Base-by-base conservation (phyloP, 164 flowering plant species). In the Hamamelis virginiana region DNA sequence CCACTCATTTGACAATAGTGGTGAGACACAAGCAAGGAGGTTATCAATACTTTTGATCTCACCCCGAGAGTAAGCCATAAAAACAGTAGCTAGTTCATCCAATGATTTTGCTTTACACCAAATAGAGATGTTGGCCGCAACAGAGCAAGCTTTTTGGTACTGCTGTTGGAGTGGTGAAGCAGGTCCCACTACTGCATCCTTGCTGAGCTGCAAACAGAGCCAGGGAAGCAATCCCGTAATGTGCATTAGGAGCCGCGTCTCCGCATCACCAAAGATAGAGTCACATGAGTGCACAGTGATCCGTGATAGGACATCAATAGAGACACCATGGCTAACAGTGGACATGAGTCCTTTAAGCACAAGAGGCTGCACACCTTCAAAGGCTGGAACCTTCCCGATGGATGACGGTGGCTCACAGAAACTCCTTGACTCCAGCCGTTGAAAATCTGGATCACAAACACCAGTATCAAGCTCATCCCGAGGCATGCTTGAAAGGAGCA, bases 401-500 rank as follows among this genome's bases (percentile, higher is more conserved):
- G 85, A 69, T 16, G 82, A 60, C 45, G 84, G 75, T 15, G 80
- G 67, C 33, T 88, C 94, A 65, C 73, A 73, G 67, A 69, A 83
- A 56, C 55, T 72, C 62, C 81, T 83, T n/a, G 97, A 88, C 62
- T 89, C 97, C 59, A 75, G 66, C 18, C 90, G 79, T 45, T 82
- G 97, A 73, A 81, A 83, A 11, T 89, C 92, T 21, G 73, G 75
- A 8, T 86, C 89, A 53, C 77, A 62, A 48, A 64, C 77, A 78
- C 65, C 72, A 15, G 80, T 64, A 69, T 96, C 95, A 15, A 85
- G 84, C 75, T 93, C 98, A 75, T 92, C 99, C 12, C 96, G 77
- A 5, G 99, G 99, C 97, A 96, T 96, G 82, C 98, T 93, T 8
- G 99, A 91, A 48, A 96, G 91, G 23, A 96, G 95, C 53, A 96